These are phyloP conservation scores for Globisporangium paddicum DNA, from an alignment of 352 stramenopile species.

Conservation along the genomic window DNA sequence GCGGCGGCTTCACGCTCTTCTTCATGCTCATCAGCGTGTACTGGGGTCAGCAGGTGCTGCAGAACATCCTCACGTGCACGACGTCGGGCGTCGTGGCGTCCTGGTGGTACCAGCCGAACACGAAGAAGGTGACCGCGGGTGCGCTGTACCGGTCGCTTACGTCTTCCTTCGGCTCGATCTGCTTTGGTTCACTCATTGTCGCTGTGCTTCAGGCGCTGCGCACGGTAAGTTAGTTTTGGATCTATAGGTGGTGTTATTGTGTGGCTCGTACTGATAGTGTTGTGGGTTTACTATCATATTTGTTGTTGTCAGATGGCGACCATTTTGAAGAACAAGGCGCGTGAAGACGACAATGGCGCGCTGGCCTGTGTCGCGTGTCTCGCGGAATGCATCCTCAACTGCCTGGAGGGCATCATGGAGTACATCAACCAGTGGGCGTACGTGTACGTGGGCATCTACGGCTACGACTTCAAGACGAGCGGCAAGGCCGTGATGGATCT, in stretches of 20 bases:
- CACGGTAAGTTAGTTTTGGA: conserved; percentile 33
- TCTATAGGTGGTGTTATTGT: background rate
- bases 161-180: conserved; percentile 77
- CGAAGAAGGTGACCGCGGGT: conserved; percentile 49
- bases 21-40: conserved; percentile 83
- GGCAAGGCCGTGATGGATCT: conserved; percentile 87
- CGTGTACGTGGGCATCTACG: conserved; percentile 89
- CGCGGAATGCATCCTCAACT: conserved; percentile 83
- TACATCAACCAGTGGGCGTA: conserved; percentile 91
- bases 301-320: conserved; percentile 42
- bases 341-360: conserved; percentile 67
- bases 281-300: background rate
- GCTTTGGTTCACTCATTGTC: conserved; percentile 84
- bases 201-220: conserved; percentile 78
- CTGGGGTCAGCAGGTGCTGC: conserved; percentile 81
- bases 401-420: conserved; percentile 82
- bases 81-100: conserved; percentile 73
- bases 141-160: conserved; percentile 79
- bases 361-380: conserved; percentile 83
- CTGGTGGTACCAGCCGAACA: conserved; percentile 79
- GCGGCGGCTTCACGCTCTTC: conserved; percentile 60
- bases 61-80: conserved; percentile 83
- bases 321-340: conserved; percentile 61
- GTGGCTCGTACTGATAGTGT: background rate
- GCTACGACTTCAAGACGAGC: conserved; percentile 79